Base-by-base conservation (phyloP, 1,284 basidiomycete genomes). In the Irpex sp. region DNA sequence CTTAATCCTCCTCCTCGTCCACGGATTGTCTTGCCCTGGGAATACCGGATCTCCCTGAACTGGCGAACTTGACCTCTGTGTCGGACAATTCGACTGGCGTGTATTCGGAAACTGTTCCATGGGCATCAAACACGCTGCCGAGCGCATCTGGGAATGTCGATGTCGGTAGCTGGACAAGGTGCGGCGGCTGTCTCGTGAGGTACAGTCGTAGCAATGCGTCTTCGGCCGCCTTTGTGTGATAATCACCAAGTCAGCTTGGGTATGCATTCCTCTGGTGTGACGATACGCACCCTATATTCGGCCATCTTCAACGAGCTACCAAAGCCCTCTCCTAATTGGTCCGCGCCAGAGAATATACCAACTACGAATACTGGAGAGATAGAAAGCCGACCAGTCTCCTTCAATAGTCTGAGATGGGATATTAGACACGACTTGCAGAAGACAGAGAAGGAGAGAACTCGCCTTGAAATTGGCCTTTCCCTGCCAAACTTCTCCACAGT, bases 251-350 rank as follows among this genome's bases (percentile, higher is more conserved):
- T 26, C 3, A 26, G 3, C 3, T 26, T 55, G 56, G 47, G 62
- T 59, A 58, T 65, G 40, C 55, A 31, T 36, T 48, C 19, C 13
- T 19, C 64, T 64, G 57, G 54, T 38, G 34, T 48, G 38, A 17
- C 77, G 21, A 9, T 4, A 64, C 86, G 67, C 73, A 94, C 96
- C 64, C 97, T 82, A 78, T 88, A 97, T 77, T 98, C 94, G 15
- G 96, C 96, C 97, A 99, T 99, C 73, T 87, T 88, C 63, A 98
- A 80, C 15, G 93, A 95, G 69, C 88, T 93, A 57, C 97, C 97
- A 72, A 95, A 95, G 6, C 96, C 96, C 78, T 99, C 96, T 11
- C 97, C 95, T 2, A 99, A 84, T 78, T 98, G 89, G 67, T 92
- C 91, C 19, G 85, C 85, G 5, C 92, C 91, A n/a, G 93, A 92